phyloP scores from a whole-genome alignment of 1,139 yeast genomes.

The Wickerhamomyces sp. region DNA sequence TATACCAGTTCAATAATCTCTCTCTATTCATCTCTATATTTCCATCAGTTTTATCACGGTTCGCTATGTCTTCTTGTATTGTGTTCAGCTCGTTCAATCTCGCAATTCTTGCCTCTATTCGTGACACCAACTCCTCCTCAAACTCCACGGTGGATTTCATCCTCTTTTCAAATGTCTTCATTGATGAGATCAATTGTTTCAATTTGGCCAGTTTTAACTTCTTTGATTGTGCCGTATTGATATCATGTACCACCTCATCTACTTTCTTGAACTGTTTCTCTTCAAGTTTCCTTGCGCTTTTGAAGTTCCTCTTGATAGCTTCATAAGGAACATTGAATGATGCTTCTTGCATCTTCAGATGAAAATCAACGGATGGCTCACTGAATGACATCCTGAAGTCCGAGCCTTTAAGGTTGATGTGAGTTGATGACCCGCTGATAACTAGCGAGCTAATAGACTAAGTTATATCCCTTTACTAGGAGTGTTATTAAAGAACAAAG shows the following conservation, averaged over 20 bases:
- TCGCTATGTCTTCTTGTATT: neutral
- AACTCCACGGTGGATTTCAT: slow-evolving; percentile 35
- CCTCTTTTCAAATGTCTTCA: slow-evolving; percentile 44
- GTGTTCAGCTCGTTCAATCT: slow-evolving; percentile 32
- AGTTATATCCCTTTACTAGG: too few species aligned
- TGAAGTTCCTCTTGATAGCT: slow-evolving; percentile 53
- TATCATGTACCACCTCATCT: slow-evolving; percentile 34
- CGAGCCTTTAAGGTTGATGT: neutral
- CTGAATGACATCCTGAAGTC: slow-evolving; percentile 17
- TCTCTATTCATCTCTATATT: slow-evolving; percentile 27
- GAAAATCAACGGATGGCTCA: slow-evolving; percentile 36
- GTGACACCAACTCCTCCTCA: slow-evolving; percentile 46
- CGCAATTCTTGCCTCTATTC: slow-evolving; percentile 42
- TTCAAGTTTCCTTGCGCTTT: slow-evolving; percentile 48
- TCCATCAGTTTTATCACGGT: slow-evolving; percentile 13
- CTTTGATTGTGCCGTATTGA: slow-evolving; percentile 30
- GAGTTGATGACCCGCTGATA: neutral
- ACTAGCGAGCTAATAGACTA: too few species aligned
- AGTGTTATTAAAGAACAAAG: too few species aligned
- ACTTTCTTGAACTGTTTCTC: slow-evolving; percentile 47
- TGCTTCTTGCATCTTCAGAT: slow-evolving; percentile 39
- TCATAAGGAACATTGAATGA: slow-evolving; percentile 62
- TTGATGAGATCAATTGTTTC: slow-evolving; percentile 35
- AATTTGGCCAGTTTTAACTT: slow-evolving; percentile 23
- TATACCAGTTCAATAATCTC: slow-evolving; percentile 50